Evolutionary conservation across 192 early-diverging fungal genomes (phyloP), one percentile per base, ranked within the genome.

Genomic region (Linnemannia zychae): DNA sequence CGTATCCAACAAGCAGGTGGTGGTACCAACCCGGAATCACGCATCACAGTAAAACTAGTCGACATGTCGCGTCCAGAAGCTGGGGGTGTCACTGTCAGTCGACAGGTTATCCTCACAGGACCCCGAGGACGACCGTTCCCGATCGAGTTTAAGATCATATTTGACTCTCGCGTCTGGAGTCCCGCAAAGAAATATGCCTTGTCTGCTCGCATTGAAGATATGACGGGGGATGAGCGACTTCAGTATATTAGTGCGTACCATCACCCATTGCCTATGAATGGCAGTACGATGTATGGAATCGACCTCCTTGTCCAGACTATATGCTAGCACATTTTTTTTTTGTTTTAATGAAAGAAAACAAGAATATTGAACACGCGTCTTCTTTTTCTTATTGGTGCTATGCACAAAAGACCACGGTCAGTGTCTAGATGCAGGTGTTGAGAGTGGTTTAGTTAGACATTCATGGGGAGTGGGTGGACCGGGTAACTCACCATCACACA

Each of bases 71-170:
- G 20, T 22, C 69, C 36, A 24, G 69, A 71, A 28, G 24, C 38
- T 16, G 69, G 69, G 7, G 24, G 11, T 7, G 16, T 71, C 38
- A 46, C 40, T 5, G 4, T 71, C 24, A 46, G 7, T 20, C 22
- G 69, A 18, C 46, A 71, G 48, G 11, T 71, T 22, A 71, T 71
- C 28, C 36, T 46, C 9, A 71, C 28, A 0, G 69, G 46, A 0
- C 46, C 69, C 12, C 36, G 44, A 7, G 69, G 46, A 6, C 18
- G 69, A 48, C 69, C 69, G n/a, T 71, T 71, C n/a, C 69, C 69
- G 38, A 48, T 49, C 46, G 36, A n/a, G 0, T 71, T 71, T 44
- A 71, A 71, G 69, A 46, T 71, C 20, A 1, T 46, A 6, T 71
- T 46, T 46, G 69, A 71, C 24, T 71, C 69, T 4, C 40, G 24